phyloP scores from a whole-genome alignment of 139 green algal species.

The Coccomyxa sp. region DNA sequence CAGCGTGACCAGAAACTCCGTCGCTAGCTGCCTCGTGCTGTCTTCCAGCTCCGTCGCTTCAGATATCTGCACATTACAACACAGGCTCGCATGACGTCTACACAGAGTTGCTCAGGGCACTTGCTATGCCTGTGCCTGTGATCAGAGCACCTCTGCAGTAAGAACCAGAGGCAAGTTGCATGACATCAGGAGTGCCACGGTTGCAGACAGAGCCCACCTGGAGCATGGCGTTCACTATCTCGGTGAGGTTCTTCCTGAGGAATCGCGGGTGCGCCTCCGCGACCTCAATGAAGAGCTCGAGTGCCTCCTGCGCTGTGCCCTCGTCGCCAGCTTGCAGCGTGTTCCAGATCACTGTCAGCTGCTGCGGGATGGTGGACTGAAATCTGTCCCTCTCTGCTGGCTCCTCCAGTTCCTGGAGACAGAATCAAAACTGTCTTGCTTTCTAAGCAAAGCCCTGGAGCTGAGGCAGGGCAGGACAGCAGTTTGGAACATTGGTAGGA shows the following conservation, averaged over 20 bases:
- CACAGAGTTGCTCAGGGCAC: too few species aligned
- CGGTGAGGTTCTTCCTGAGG: conserved; percentile 73
- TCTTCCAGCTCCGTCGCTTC: conserved; percentile 46
- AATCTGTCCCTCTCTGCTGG: conserved; percentile 69
- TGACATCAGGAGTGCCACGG: not conserved
- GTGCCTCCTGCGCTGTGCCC: conserved; percentile 63
- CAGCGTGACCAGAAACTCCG: conserved; percentile 94
- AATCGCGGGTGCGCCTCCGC: conserved; percentile 90
- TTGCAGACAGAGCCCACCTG: conserved; percentile 32
- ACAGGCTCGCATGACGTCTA: too few species aligned
- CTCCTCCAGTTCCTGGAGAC: conserved; percentile 62
- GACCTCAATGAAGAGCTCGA: conserved; percentile 94
- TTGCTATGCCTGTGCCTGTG: not conserved
- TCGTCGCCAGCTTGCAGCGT: conserved; percentile 72
- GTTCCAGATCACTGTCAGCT: conserved; percentile 66
- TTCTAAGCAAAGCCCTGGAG: too few species aligned
- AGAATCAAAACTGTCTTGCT: too few species aligned
- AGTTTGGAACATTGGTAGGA: too few species aligned
- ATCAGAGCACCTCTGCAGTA: not conserved
- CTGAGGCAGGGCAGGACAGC: too few species aligned
- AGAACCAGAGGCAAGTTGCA: not conserved
- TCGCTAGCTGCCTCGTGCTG: conserved; percentile 69
- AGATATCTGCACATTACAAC: conserved; percentile 19
- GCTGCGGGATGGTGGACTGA: conserved; percentile 68
- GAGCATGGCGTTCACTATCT: conserved; percentile 86